Evolutionary conservation across 257 asterid species (phyloP).

Genomic region (Jasminum sambac): DNA sequence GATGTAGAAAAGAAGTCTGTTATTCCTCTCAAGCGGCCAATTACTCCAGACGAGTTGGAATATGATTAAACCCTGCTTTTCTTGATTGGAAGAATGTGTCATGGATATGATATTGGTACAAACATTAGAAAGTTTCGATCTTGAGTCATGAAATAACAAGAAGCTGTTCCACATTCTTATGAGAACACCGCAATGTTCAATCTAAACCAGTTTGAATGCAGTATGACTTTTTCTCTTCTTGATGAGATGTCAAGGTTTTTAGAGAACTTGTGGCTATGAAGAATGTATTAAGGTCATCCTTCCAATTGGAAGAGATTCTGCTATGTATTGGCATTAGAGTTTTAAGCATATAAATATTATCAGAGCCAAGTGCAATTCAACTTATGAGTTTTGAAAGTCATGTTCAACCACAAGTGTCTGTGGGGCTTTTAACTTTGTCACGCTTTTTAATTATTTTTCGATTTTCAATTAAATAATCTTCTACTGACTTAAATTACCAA

Average conservation of each 20-base stretch:
- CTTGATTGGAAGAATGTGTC: neutral
- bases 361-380: too few relatives aligned
- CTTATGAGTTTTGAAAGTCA: too few relatives aligned
- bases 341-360: too few relatives aligned
- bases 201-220: neutral
- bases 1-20: conserved; percentile 87
- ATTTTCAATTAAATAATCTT: too few relatives aligned
- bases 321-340: too few relatives aligned
- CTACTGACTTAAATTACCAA: too few relatives aligned
- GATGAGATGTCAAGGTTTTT: too few relatives aligned
- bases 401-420: too few relatives aligned
- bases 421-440: too few relatives aligned
- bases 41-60: conserved; percentile 94
- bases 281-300: neutral
- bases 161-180: neutral
- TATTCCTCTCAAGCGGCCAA: conserved; percentile 83
- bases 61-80: conserved; percentile 56
- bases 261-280: neutral
- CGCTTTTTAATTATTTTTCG: too few relatives aligned
- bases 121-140: neutral
- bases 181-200: neutral
- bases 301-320: too few relatives aligned
- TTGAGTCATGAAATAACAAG: neutral
- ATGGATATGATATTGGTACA: neutral
- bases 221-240: neutral